Conservation (phyloP, 2,329 filamentous ascomycete genomes). For the Phialemonium atrogriseum region DNA sequence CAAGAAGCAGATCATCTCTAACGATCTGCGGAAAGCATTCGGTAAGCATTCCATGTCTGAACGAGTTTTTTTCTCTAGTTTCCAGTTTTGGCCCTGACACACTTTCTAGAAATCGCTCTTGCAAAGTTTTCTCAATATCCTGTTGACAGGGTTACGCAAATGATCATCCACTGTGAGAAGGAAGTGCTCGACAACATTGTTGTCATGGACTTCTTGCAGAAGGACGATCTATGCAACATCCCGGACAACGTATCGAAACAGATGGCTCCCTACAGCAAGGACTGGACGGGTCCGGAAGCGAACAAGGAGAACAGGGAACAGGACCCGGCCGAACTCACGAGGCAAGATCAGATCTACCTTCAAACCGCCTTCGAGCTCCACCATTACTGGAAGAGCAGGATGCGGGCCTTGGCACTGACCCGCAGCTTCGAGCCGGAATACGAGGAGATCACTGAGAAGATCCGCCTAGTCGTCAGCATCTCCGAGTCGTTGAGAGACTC, state of each 20-base stretch:
- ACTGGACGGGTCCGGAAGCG: constrained; percentile 88
- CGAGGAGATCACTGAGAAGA: constrained; percentile 78
- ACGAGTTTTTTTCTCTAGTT: neutral
- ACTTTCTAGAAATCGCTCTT: constrained; percentile 65
- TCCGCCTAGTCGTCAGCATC: constrained; percentile 77
- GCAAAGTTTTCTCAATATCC: constrained; percentile 84
- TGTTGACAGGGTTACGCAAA: constrained; percentile 77
- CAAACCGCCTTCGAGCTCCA: constrained; percentile 90
- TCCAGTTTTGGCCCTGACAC: constrained; percentile 19
- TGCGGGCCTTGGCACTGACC: constrained; percentile 81
- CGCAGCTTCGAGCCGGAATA: constrained; percentile 82
- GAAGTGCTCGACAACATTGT: constrained; percentile 83
- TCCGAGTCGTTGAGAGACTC: constrained; percentile 88
- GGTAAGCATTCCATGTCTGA: constrained; percentile 37
- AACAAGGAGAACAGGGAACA: constrained; percentile 70
- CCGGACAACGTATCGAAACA: constrained; percentile 84
- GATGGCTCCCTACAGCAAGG: constrained; percentile 91
- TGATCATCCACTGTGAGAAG: constrained; percentile 91
- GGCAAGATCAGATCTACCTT: constrained; percentile 92
- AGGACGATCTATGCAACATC: constrained; percentile 86
- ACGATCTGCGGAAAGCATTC: constrained; percentile 80
- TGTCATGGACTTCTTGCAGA: constrained; percentile 93
- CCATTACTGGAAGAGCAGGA: constrained; percentile 97
- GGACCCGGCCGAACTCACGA: constrained; percentile 79
- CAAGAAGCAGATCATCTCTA: constrained; percentile 95